Evolutionary conservation across 2,329 filamentous ascomycete species (phyloP), one percentile per base, ranked within the genome.

Genomic region (Fusarium mundagurra): DNA sequence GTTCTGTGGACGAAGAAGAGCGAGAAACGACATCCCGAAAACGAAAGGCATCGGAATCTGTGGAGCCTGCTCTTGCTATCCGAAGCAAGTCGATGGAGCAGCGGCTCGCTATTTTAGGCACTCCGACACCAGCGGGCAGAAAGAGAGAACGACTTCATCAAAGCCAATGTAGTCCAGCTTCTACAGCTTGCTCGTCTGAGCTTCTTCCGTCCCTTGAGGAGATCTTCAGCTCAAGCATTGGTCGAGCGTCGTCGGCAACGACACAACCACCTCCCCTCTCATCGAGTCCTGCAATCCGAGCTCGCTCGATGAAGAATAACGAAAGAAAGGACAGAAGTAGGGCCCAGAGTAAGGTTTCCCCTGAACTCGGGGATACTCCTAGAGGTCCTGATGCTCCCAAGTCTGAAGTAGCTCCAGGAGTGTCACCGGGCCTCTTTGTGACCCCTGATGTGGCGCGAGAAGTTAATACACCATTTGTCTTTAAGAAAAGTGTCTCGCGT

Each of bases 1-100:
- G 12, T n/a, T 43, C 34, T 13, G 36, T 62, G 12, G 24, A 48
- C 2, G 0, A 34, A n/a, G 24, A 20, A 12, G 38, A 33, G 1
- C 9, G 0, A 38, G 1, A 41, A 13, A 0, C 6, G 1, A 1
- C 1, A 3, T 3, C 11, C 0, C 12, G n/a, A 3, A 63, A 63
- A 45, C 13, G 61, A 34, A 64, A 36, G 2, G 44, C 29, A 0
- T 1, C 29, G 1, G n/a, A 43, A 2, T 17, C 20, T 0, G 20
- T 1, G 0, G 36, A 62, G 4, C n/a, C 6, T 18, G 5, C n/a
- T 43, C 41, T 61, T 44, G 38, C 8, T 5, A 51, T 31, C 11
- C 7, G 44, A 29, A 43, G 34, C 11, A 63, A 55, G 29, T 20
- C 17, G 8, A 50, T 17, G 12, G 43, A n/a, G 3, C 14, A 22